Base-by-base conservation (phyloP, 2,329 filamentous ascomycete species). In the Pseudodiploospora longispora region DNA sequence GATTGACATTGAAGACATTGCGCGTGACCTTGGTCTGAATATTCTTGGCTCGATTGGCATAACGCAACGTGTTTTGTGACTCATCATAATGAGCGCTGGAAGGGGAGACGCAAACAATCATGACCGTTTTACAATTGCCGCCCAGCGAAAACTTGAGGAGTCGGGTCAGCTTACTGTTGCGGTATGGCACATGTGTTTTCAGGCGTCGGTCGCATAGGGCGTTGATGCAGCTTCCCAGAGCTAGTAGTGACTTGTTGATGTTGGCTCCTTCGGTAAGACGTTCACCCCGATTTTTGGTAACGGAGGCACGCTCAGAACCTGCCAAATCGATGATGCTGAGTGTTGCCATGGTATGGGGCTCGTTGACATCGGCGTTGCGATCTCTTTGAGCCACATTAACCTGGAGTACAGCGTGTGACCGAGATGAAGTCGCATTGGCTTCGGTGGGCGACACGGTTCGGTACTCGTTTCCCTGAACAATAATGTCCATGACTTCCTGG, bases 11-110 rank as follows among this genome's bases (percentile, higher is more conserved):
- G 70, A 94, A 98, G 27, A 97, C 90, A 60, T 98, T 98, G 58
- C 90, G 83, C n/a, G 93, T 96, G 46, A 96, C 89, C 74, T 98
- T 98, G 47, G 93, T 98, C 69, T 97, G 94, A 60, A 98, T 98
- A 59, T 98, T 98, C 78, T 98, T 98, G 47, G 93, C 93, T 54
- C 93, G 79, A 65, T 98, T 97, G 40, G 93, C 93, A 59, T 98
- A 98, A 56, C 94, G 86, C 12, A 98, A 74, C 0, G 93, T 98
- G 64, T 98, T 98, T 58, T 98, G 93, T 0, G 91, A 96, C 67
- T 98, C 93, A 63, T 98, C 93, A 56, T 93, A 98, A 66, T 98
- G 93, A 5, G 87, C 85, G 58, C 93, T 97, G 1, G 89, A 96
- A 2, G 93, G 93, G 55, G 90, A 96, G 43, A 98, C 87, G 58